Conservation (phyloP, 1,139 yeast species). For the Magnusiomyces fungicola region DNA sequence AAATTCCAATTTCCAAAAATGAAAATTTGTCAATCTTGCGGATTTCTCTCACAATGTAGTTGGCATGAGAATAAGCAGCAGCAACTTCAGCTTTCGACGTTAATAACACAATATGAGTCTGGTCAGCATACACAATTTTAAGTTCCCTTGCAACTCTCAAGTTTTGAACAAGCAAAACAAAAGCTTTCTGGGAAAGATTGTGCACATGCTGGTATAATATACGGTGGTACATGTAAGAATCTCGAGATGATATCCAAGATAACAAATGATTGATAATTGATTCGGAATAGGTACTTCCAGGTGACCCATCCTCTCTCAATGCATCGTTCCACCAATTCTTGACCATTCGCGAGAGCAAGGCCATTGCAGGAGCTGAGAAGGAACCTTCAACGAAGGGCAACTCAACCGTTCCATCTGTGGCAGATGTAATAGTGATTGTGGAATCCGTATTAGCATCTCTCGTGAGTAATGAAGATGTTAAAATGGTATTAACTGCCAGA, state of each 20-base stretch:
- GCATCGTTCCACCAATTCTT: constrained; percentile 96
- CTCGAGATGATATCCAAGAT: constrained; percentile 77
- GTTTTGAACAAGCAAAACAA: constrained; percentile 74
- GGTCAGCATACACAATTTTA: constrained; percentile 68
- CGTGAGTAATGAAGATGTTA: constrained; percentile 75
- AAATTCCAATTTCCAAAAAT: constrained; percentile 67
- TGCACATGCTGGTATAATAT: constrained; percentile 81
- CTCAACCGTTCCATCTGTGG: constrained; percentile 15
- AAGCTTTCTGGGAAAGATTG: constrained; percentile 75
- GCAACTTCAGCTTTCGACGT: constrained; percentile 77
- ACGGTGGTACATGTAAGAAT: constrained; percentile 68
- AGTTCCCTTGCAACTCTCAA: constrained; percentile 69
- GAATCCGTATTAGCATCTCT: constrained; percentile 74
- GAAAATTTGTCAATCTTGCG: constrained; percentile 77
- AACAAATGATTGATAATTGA: constrained; percentile 76
- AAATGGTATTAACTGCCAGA: constrained; percentile 73
- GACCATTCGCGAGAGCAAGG: constrained; percentile 64
- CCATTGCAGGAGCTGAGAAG: constrained; percentile 69
- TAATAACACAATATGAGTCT: constrained; percentile 64
- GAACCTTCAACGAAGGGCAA: constrained; percentile 45
- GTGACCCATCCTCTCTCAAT: constrained; percentile 54
- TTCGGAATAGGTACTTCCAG: constrained; percentile 41
- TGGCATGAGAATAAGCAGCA: constrained; percentile 90
- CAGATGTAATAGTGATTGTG: constrained; percentile 36
- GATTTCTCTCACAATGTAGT: constrained; percentile 71